Base-by-base conservation (phyloP, 1,284 basidiomycete genomes). In the Agaricales sp. region DNA sequence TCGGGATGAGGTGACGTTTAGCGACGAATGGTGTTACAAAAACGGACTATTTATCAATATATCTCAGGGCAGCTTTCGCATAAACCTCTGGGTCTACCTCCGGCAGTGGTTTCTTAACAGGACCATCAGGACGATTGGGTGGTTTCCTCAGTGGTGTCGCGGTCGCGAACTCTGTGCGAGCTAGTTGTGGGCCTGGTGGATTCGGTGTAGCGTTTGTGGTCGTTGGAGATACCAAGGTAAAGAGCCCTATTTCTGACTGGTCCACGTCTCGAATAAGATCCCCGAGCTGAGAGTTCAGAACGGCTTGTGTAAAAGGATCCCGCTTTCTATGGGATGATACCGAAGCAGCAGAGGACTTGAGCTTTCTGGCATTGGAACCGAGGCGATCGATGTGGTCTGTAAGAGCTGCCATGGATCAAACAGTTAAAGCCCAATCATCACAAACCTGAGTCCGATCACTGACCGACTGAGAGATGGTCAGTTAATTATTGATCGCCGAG, bases 351-450 rank as follows among this genome's bases (percentile, higher is more conserved):
- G 30, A 11, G 8, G n/a, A n/a, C n/a, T 35, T 35, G 30, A 35
- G 11, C 30, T 35, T 35, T n/a, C n/a, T 35, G 30, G 30, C 8
- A 16, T 21, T 21, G 11, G n/a, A 21, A 43, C 8, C 21, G 24
- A 21, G 6, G 63, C 63, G 63, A 58, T 57, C 54, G 47, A 61
- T 2, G 52, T 57, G 25, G 53, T 55, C 3, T 24, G 55, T 2
- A 62, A 63, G 30, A 35, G 30, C 8, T 8, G 30, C 8, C 30
- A 35, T 35, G n/a, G n/a, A n/a, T n/a, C n/a, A n/a, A n/a, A n/a
- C n/a, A n/a, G n/a, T n/a, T n/a, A n/a, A n/a, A n/a, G n/a, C n/a
- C n/a, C n/a, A n/a, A n/a, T n/a, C n/a, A n/a, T n/a, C n/a, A n/a
- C n/a, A n/a, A n/a, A n/a, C n/a, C n/a, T n/a, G n/a, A n/a, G n/a